Evolutionary conservation across 2,329 filamentous ascomycete species (phyloP).

Genomic region (Hyphodiscus sp.): DNA sequence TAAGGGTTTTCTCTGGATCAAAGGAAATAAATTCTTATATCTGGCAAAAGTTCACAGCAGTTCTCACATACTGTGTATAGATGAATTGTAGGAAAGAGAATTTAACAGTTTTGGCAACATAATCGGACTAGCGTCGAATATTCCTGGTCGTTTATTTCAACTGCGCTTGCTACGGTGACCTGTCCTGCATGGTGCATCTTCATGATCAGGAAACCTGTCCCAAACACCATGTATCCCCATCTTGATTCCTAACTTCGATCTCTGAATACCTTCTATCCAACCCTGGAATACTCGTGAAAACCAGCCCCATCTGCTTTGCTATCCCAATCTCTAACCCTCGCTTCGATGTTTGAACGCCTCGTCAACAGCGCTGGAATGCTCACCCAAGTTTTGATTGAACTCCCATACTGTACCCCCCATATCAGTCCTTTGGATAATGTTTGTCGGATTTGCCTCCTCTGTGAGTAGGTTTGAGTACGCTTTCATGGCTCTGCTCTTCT

Average conservation of each 20-base stretch:
- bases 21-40: neutral
- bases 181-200: neutral
- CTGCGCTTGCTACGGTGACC: neutral
- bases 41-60: neutral
- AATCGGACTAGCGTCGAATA: neutral
- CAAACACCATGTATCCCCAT: neutral
- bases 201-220: neutral
- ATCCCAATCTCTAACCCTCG: no score
- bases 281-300: no score
- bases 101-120: neutral
- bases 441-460: neutral
- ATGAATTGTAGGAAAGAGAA: neutral
- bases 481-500: neutral
- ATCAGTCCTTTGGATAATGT: no score
- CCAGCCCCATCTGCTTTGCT: no score
- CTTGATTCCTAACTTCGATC: no score
- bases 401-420: no score
- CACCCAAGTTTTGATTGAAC: no score
- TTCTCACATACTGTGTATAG: neutral
- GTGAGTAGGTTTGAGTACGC: neutral
- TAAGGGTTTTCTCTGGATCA: neutral
- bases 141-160: neutral
- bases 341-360: no score
- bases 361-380: no score
- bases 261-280: no score